Conservation (phyloP, 2,329 filamentous ascomycete genomes). For the Xylaria sp. region DNA sequence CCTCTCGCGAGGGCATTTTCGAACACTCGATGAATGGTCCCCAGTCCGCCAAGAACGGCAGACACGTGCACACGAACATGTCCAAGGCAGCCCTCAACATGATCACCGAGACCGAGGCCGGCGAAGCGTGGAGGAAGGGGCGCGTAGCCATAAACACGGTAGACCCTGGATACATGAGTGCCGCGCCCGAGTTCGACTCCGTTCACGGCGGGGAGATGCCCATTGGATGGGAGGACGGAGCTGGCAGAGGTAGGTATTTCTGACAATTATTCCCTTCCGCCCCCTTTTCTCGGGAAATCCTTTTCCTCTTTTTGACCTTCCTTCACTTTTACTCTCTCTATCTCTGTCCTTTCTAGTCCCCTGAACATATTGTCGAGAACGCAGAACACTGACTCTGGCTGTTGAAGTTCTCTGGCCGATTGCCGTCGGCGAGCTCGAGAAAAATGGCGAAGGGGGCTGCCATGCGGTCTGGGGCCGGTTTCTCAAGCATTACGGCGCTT, state of each 20-base stretch:
- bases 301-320: no score
- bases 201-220: conserved; percentile 15
- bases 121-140: conserved; percentile 13
- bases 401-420: no score
- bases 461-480: no score
- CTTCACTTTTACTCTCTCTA: no score
- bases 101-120: conserved; percentile 36
- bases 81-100: conserved; percentile 35
- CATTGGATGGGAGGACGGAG: conserved; percentile 34
- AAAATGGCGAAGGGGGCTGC: no score
- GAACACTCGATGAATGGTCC: background rate
- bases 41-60: conserved; percentile 22
- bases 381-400: no score
- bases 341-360: no score
- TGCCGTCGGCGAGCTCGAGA: no score
- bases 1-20: conserved; percentile 21
- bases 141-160: conserved; percentile 34
- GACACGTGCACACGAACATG: conserved; percentile 34
- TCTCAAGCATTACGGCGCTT: no score
- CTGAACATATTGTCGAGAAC: no score
- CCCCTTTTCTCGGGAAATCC: no score
- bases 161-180: conserved; percentile 37
- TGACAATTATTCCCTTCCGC: no score
- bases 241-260: conserved; percentile 27
- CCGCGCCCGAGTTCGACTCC: conserved; percentile 27